phyloP scores from a whole-genome alignment of 1,284 basidiomycete genomes.

The Melampsora americana region DNA sequence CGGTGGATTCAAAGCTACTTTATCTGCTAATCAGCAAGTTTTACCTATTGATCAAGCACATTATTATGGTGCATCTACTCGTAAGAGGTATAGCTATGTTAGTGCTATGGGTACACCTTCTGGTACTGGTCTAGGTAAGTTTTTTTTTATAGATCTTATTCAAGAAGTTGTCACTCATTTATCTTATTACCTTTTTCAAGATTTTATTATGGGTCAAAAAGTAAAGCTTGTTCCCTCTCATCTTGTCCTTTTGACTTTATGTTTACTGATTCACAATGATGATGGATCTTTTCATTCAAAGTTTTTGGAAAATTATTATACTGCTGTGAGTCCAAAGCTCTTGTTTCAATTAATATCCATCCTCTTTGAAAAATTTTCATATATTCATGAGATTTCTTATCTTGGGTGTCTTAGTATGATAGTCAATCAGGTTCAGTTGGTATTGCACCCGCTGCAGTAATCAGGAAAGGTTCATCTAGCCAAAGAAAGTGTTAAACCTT shows the following conservation, averaged over 20 bases:
- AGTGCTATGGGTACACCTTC: neutral
- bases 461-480: neutral
- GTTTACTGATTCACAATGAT: too few species aligned
- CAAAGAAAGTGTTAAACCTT: neutral
- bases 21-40: neutral
- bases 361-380: neutral
- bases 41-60: neutral
- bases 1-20: neutral
- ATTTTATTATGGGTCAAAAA: neutral
- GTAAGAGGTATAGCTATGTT: neutral
- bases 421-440: conserved; percentile 1
- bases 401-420: neutral
- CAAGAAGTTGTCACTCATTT: neutral
- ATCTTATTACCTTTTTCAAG: neutral
- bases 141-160: neutral
- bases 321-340: neutral
- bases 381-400: neutral
- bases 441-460: neutral
- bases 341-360: too few species aligned
- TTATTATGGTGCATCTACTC: conserved; percentile 4
- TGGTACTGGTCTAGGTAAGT: neutral
- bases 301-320: conserved; percentile 8
- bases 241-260: too few species aligned
- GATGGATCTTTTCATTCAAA: neutral
- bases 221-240: too few species aligned